Conservation (phyloP, 257 asterid species). For the Forsythia suspensa region DNA sequence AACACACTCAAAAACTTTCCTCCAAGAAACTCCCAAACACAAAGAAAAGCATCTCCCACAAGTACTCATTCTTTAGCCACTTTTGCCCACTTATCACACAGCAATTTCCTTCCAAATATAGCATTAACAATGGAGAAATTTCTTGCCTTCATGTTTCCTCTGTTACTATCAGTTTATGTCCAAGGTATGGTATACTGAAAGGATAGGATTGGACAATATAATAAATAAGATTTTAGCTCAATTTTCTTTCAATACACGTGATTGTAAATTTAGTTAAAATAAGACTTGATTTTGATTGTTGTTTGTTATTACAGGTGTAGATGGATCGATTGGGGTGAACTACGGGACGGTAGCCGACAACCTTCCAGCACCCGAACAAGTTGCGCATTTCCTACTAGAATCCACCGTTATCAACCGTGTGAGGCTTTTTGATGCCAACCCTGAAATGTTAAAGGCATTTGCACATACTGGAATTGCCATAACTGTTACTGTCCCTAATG, state of each 20-base stretch:
- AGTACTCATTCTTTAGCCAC: conserved; percentile 15
- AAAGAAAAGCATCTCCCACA: conserved; percentile 41
- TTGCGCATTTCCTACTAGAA: conserved; percentile 48
- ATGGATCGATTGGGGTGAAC: conserved; percentile 46
- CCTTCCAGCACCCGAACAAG: conserved; percentile 56
- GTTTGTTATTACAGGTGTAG: conserved; percentile 37
- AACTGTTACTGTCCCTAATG: conserved; percentile 49
- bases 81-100: not conserved
- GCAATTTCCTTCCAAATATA: conserved; percentile 5
- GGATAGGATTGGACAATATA: no score
- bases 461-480: conserved; percentile 54
- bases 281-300: not conserved
- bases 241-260: no score
- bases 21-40: conserved; percentile 11
- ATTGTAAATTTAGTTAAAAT: no score
- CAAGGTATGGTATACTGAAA: conserved; percentile 30
- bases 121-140: conserved; percentile 20
- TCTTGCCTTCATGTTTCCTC: conserved; percentile 17
- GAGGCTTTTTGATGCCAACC: conserved; percentile 56
- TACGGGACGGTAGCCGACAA: conserved; percentile 45
- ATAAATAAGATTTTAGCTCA: no score
- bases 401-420: conserved; percentile 60
- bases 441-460: conserved; percentile 55
- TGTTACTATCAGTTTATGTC: conserved; percentile 26
- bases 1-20: conserved; percentile 27